These are phyloP conservation scores for Podospora didyma DNA, from an alignment of 495 filamentous ascomycete genomes.

Conservation along the genomic window DNA sequence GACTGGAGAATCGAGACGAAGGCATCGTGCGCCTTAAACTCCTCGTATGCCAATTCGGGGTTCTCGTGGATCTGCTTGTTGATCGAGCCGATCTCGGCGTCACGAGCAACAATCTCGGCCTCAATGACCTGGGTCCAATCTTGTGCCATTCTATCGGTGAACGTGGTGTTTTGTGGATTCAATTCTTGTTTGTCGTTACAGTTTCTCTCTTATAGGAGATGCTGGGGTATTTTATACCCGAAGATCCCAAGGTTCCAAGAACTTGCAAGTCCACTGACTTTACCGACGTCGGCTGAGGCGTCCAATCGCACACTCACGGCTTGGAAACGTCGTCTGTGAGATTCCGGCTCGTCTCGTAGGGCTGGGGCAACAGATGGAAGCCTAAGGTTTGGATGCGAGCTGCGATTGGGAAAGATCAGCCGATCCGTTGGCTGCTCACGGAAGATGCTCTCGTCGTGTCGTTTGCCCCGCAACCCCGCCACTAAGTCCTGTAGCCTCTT, in stretches of 20 bases:
- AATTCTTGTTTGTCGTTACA: not conserved
- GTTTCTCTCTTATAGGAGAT: not conserved
- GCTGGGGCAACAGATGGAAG: too few relatives aligned
- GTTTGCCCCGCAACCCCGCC: not conserved
- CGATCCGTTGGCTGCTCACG: not conserved
- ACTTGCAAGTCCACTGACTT: not conserved
- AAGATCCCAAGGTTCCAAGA: not conserved
- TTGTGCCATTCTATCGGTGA: not conserved
- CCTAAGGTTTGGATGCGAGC: not conserved
- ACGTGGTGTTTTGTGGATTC: not conserved
- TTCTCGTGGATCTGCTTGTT: conserved; percentile 49
- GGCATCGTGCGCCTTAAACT: conserved; percentile 48
- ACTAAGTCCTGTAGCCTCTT: not conserved
- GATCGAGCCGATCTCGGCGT: conserved; percentile 38
- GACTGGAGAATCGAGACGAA: conserved; percentile 39
- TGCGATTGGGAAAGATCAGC: not conserved
- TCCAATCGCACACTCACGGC: not conserved
- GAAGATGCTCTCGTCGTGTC: not conserved
- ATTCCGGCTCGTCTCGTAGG: too few relatives aligned
- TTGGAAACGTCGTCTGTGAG: too few relatives aligned
- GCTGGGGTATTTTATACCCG: not conserved
- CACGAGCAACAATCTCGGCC: conserved; percentile 17
- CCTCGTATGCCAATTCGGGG: conserved; percentile 53
- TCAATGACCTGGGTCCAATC: conserved; percentile 16
- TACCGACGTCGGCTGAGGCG: not conserved